Percentiles rank a stretch among this genome's conserved stretches.
phyloP scores from a whole-genome alignment of 352 stramenopile species.

The Phytophthora foliorum region DNA sequence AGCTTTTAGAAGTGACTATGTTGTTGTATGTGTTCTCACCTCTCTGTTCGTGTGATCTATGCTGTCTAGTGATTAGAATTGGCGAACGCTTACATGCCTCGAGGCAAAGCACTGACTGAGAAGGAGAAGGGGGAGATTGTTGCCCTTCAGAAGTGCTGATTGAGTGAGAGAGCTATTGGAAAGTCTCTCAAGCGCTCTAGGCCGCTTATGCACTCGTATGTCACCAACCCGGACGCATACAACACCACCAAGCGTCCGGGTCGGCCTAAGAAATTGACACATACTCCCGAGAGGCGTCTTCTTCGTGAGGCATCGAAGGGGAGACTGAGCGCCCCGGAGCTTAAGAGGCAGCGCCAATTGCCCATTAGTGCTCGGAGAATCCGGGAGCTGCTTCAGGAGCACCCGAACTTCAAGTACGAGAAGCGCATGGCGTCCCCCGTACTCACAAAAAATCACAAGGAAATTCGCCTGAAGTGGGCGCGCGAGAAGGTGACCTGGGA shows the following conservation, averaged over 20 bases:
- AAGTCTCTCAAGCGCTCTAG: background rate
- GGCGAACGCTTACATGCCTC: background rate
- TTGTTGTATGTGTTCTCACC: background rate
- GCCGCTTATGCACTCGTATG: slow-evolving; percentile 2
- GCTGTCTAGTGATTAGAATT: background rate
- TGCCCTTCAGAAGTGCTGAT: background rate
- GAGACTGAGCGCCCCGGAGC: background rate
- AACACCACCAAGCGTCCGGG: background rate
- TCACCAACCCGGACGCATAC: background rate
- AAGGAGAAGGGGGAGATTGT: slow-evolving; percentile 3
- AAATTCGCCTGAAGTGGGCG: slow-evolving; percentile 10
- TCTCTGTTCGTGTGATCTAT: slow-evolving; percentile 1
- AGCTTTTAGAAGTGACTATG: too few relatives aligned
- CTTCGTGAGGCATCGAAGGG: background rate
- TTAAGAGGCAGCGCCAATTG: background rate
- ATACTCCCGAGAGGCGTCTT: background rate
- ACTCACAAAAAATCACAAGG: slow-evolving; percentile 19
- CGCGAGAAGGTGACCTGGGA: too few relatives aligned
- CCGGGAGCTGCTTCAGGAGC: too few relatives aligned
- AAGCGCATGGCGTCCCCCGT: slow-evolving; percentile 28
- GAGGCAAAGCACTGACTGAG: background rate
- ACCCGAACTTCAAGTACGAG: slow-evolving; percentile 21
- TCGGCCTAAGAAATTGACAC: background rate
- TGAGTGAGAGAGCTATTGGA: background rate
- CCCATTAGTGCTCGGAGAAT: too few relatives aligned